Conservation (phyloP, 1,139 yeast species). For the Nadsonia commutata region DNA sequence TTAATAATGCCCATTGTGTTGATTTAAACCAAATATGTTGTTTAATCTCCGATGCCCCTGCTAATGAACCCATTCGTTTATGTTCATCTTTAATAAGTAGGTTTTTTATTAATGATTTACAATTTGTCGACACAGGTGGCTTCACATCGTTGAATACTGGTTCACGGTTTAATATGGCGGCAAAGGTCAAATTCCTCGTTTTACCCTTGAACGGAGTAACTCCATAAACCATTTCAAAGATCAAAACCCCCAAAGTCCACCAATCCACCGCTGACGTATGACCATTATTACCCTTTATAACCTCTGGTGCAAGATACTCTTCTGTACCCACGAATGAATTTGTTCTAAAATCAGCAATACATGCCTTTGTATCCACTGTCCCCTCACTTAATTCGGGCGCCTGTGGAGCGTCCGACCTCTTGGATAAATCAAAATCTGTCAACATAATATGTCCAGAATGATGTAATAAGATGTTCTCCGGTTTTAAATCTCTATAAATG, state of each 20-base stretch:
- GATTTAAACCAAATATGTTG: constrained; percentile 79
- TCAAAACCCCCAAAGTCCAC: constrained; percentile 94
- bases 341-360: constrained; percentile 90
- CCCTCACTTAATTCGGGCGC: constrained; percentile 46
- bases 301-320: constrained; percentile 97
- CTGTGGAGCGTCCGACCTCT: constrained; percentile 69
- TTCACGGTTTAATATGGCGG: constrained; percentile 72
- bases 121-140: constrained; percentile 47
- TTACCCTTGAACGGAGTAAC: constrained; percentile 92
- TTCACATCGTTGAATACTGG: constrained; percentile 37
- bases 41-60: constrained; percentile 91
- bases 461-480: constrained; percentile 84
- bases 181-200: constrained; percentile 76
- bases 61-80: constrained; percentile 74
- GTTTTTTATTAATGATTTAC: constrained; percentile 69
- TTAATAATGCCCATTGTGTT: constrained; percentile 85
- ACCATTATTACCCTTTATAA: constrained; percentile 87
- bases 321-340: constrained; percentile 97
- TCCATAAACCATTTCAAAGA: constrained; percentile 89
- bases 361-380: constrained; percentile 74
- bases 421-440: constrained; percentile 89
- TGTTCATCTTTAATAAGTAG: constrained; percentile 76
- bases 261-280: constrained; percentile 97
- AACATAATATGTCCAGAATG: constrained; percentile 97
- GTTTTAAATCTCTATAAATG: constrained; percentile 87